Conservation (phyloP, 257 asterid species). For the Pogostemon cablin region DNA sequence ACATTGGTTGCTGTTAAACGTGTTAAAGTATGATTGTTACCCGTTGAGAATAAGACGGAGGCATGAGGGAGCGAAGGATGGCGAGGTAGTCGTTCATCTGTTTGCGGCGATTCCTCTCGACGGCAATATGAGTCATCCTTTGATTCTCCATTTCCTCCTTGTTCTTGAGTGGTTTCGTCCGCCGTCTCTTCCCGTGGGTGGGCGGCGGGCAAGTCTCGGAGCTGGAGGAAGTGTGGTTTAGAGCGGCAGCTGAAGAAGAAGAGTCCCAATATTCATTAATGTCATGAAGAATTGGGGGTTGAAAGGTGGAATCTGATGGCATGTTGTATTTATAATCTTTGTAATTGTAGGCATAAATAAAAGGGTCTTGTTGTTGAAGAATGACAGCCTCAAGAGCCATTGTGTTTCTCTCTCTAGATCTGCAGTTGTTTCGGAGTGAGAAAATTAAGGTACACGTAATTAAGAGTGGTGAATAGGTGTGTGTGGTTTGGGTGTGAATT, state of each 20-base stretch:
- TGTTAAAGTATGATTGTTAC: conserved; percentile 27
- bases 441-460: conserved; percentile 1
- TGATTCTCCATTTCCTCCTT: conserved; percentile 78
- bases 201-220: conserved; percentile 40
- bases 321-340: conserved; percentile 33
- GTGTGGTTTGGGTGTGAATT: conserved; percentile 33
- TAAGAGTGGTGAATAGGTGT: background rate
- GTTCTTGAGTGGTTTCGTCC: conserved; percentile 59
- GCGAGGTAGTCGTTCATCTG: conserved; percentile 85
- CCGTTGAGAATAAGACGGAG: conserved; percentile 83
- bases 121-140: conserved; percentile 82
- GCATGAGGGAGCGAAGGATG: conserved; percentile 74
- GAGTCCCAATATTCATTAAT: conserved; percentile 35
- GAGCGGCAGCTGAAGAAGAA: conserved; percentile 35
- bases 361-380: conserved; percentile 60
- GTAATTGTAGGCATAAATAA: conserved; percentile 34
- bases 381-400: conserved; percentile 64
- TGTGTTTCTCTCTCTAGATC: conserved; percentile 29
- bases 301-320: background rate
- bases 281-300: conserved; percentile 20
- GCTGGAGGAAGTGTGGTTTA: conserved; percentile 33
- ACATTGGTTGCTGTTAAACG: too few species aligned
- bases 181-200: conserved; percentile 51
- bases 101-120: conserved; percentile 81
- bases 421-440: background rate